phyloP scores from a whole-genome alignment of 108 stramenopile species.

The Skeletonema menzelii region DNA sequence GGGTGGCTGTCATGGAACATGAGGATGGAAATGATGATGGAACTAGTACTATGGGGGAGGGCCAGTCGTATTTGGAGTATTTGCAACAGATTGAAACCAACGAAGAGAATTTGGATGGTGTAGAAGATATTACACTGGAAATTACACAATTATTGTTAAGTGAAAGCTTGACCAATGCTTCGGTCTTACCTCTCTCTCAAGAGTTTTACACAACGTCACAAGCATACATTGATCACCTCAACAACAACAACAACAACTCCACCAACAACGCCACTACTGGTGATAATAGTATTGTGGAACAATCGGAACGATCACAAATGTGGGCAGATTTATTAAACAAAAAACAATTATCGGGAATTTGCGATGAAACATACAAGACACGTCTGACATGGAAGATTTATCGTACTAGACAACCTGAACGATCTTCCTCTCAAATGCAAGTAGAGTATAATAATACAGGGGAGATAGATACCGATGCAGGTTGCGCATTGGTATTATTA shows the following conservation, averaged over 20 bases:
- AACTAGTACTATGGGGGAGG: not conserved
- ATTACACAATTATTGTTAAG: not conserved
- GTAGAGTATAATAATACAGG: constrained; percentile 25
- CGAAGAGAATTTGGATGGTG: not conserved
- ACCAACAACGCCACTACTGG: not conserved
- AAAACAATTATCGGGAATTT: constrained; percentile 12
- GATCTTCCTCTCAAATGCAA: constrained; percentile 1
- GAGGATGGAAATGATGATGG: not conserved
- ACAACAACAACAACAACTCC: not conserved
- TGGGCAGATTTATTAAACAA: constrained; percentile 12
- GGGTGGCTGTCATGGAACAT: constrained; percentile 3
- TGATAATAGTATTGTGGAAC: not conserved
- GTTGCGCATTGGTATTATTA: constrained; percentile 11
- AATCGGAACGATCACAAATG: constrained; percentile 11
- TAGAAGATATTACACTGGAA: not conserved
- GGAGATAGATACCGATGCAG: constrained; percentile 5
- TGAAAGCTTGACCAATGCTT: not conserved
- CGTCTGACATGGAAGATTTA: constrained; percentile 8
- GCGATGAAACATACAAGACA: constrained; percentile 6
- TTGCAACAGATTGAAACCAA: not conserved
- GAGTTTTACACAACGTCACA: constrained; percentile 19
- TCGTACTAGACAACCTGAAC: not conserved
- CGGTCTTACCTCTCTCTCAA: not conserved
- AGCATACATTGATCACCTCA: not conserved
- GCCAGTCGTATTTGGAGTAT: no score